Conservation (phyloP, 345 rosid species). For the Acer yangbiense region DNA sequence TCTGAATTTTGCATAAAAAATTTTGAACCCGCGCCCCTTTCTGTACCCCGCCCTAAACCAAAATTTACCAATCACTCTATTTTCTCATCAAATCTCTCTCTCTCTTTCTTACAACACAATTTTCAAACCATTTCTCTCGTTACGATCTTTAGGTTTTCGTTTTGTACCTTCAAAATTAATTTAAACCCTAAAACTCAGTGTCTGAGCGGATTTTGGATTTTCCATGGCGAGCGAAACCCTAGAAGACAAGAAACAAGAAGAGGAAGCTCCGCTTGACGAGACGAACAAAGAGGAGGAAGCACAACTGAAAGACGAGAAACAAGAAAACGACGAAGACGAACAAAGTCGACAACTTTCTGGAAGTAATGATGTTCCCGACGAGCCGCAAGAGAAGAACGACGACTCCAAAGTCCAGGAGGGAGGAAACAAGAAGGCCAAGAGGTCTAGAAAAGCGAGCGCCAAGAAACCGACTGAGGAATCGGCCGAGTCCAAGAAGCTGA, state of each 20-base stretch:
- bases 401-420: conserved; percentile 6
- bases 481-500: conserved; percentile 14
- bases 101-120: neutral
- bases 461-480: conserved; percentile 26
- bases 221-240: conserved; percentile 71
- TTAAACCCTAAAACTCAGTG: conserved; percentile 27
- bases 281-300: conserved; percentile 6
- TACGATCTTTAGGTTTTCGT: neutral
- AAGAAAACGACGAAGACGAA: conserved; percentile 2
- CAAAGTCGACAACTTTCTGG: neutral
- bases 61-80: neutral
- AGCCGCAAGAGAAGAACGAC: conserved; percentile 9
- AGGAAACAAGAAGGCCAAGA: neutral
- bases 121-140: neutral
- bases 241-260: conserved; percentile 54
- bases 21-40: conserved; percentile 29
- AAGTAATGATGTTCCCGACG: conserved; percentile 17
- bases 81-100: neutral
- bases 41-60: conserved; percentile 13
- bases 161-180: neutral
- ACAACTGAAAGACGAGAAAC: conserved; percentile 9
- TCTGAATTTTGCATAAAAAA: conserved; percentile 25
- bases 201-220: conserved; percentile 12
- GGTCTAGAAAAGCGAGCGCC: conserved; percentile 29
- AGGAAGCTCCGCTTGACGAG: conserved; percentile 35